A percentile compares a stretch with the other conserved stretches of the same genome.
Evolutionary conservation across 2,329 filamentous ascomycete species (phyloP).

Genomic region (Arachnomyces sp.): DNA sequence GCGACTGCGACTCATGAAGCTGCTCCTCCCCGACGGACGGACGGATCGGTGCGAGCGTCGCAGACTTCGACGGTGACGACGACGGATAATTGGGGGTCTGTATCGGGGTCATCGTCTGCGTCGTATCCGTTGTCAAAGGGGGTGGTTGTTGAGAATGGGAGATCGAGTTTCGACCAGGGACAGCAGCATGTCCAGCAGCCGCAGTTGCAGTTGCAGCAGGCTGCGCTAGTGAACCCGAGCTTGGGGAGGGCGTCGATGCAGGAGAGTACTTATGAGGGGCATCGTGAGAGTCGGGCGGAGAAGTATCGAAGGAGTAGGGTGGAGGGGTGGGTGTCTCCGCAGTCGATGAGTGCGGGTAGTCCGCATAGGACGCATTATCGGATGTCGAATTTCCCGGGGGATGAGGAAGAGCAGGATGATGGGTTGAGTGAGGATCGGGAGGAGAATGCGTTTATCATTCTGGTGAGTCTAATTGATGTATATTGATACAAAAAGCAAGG

Average conservation of each 20-base stretch:
- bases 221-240: no score
- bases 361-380: constrained; percentile 17
- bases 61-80: no score
- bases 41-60: no score
- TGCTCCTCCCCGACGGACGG: no score
- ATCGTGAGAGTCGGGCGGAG: constrained; percentile 6
- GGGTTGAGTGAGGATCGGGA: constrained; percentile 17
- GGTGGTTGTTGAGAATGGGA: no score
- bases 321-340: constrained; percentile 2
- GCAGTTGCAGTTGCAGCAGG: no score
- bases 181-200: no score
- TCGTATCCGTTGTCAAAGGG: no score
- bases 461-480: constrained; percentile 23
- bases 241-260: constrained; percentile 1
- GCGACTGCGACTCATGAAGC: no score
- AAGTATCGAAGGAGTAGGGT: constrained; percentile 5
- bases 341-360: constrained; percentile 16
- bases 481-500: background rate
- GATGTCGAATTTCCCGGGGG: constrained; percentile 18
- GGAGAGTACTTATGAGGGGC: constrained; percentile 3
- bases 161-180: no score
- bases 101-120: no score
- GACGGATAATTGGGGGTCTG: no score
- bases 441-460: constrained; percentile 38
- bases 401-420: constrained; percentile 20